Evolutionary conservation across 2,329 filamentous ascomycete genomes (phyloP).

Genomic region (Talaromyces rugulosus): DNA sequence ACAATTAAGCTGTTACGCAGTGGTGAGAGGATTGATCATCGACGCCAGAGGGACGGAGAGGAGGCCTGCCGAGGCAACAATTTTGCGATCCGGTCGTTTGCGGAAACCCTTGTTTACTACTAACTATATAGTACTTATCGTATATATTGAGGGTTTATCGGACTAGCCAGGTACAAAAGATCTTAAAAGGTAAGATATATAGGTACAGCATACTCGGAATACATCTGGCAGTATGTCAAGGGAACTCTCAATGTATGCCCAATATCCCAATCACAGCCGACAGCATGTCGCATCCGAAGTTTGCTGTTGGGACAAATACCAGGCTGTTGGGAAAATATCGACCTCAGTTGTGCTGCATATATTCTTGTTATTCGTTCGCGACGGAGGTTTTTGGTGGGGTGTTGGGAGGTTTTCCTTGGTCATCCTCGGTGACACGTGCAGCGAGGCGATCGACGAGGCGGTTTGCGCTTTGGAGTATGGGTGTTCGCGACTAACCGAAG

Average conservation of each 20-base stretch:
- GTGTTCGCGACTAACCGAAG: background rate
- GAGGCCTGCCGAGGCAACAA: background rate
- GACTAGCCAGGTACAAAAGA: background rate
- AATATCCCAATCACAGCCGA: background rate
- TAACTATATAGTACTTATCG: background rate
- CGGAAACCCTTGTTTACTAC: background rate
- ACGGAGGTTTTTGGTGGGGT: slow-evolving; percentile 3
- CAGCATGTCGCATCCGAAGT: background rate
- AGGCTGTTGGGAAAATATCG: background rate
- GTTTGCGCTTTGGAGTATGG: background rate
- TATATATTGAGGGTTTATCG: background rate
- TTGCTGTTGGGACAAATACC: background rate
- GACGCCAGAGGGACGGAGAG: background rate
- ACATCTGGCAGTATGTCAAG: background rate
- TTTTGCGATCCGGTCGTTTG: background rate
- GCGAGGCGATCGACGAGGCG: background rate
- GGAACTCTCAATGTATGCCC: background rate
- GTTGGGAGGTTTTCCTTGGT: background rate
- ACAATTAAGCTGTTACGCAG: background rate
- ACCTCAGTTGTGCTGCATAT: background rate
- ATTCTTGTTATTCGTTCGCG: background rate
- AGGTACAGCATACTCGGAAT: background rate
- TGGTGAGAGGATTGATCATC: background rate
- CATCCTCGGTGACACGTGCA: slow-evolving; percentile 12
- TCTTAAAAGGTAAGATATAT: background rate